A percentile compares a stretch with the other conserved stretches of the same genome.
These are phyloP conservation scores for Euphrasia confusa DNA, from an alignment of 257 asterid species.

Conservation along the genomic window DNA sequence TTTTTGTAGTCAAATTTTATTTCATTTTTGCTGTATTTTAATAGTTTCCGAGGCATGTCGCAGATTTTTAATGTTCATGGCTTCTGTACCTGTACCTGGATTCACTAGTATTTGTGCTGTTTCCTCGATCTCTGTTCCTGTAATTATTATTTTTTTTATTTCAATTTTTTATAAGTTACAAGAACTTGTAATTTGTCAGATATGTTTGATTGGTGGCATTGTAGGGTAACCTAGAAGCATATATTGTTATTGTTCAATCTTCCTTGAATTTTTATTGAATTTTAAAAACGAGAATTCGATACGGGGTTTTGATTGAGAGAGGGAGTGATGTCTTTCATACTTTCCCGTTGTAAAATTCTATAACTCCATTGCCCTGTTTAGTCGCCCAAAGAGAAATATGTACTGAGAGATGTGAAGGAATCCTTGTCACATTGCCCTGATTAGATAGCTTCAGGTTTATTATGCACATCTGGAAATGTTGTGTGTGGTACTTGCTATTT, in stretches of 20 bases:
- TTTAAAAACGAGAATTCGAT: neutral
- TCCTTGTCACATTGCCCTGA: neutral
- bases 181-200: neutral
- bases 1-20: neutral
- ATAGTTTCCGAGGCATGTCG: neutral
- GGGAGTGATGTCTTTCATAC: neutral
- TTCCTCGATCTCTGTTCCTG: neutral
- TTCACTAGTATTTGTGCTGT: neutral
- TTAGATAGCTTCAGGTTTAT: neutral
- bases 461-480: neutral
- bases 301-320: neutral
- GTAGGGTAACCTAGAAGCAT: neutral
- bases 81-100: neutral
- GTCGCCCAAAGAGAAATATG: neutral
- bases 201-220: conserved; percentile 7
- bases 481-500: neutral
- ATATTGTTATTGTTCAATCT: neutral
- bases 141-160: neutral
- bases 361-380: neutral
- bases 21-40: neutral
- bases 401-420: neutral
- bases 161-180: neutral
- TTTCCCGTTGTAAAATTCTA: neutral
- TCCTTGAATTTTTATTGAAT: neutral
- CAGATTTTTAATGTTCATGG: conserved; percentile 9